Base-by-base conservation (phyloP, 1,139 yeast genomes). In the Debaryomyces singareniensis region DNA sequence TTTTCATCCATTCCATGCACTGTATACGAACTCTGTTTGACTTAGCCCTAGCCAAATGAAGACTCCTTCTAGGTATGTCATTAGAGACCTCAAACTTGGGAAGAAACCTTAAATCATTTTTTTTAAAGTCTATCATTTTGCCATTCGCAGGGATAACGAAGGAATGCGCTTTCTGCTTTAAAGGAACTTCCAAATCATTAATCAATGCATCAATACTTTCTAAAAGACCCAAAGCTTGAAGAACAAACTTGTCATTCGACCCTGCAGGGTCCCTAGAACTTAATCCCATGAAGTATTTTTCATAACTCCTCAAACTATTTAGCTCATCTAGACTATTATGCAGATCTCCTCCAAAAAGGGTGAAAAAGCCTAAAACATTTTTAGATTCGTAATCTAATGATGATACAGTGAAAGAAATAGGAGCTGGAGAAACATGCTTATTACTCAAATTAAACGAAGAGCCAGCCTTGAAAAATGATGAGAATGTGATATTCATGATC, bases 1-100 rank as follows among this genome's bases (percentile, higher is more conserved):
- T 34, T 15, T 48, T 46, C 47, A 63, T 53, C 73, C 73, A 67
- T 35, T 63, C 62, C 5, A 50, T 40, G n/a, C 63, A 40, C 35
- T 63, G 69, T 4, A 52, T 34, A 25, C 53, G 44, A 2, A 55
- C 46, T 26, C 43, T 34, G 27, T 33, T 39, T 4, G 47, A 37
- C 27, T 36, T 43, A 14, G 45, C 35, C 24, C 53, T 40, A 5
- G 49, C 38, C 4, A 42, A 36, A 24, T 37, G 39, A 12, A 35
- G 29, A 15, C 32, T 34, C 24, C 42, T 29, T 21, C 33, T 33
- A 16, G 35, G 28, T n/a, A 28, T 21, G 21, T 30, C 32, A 10
- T 31, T 29, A 13, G 36, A 30, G 15, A 36, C 31, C 13, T 29
- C 34, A 7, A 34, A 32, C 12, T 33, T 31, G 4, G 37, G 29